Evolutionary conservation across 345 rosid genomes (phyloP), one percentile per base, ranked within the genome.

Genomic region (Gossypium ekmanianum): DNA sequence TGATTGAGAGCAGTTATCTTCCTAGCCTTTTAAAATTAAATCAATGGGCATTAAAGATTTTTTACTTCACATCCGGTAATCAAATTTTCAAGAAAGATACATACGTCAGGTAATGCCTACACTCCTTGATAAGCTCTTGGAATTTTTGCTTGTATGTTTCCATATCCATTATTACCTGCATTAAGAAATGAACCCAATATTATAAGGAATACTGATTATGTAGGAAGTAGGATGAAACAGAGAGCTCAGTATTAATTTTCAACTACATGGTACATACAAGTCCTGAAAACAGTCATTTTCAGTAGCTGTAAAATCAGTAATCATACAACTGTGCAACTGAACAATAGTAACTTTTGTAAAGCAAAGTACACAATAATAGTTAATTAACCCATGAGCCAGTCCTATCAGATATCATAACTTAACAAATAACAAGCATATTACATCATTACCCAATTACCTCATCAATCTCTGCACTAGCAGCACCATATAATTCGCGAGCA

Each of bases 391-490:
- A 61, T 17, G 48, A 61, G 29, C 44, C 7, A 29, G 12, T 61
- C n/a, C 58, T 24, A 34, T 17, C 51, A 18, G 18, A 52, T 50
- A 34, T 20, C 44, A 22, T 43, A 68, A 67, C 73, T 39, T 43
- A 11, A 26, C 27, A 47, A 62, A 45, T 59, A 45, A 48, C 48
- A 26, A 48, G 27, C 47, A 61, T 12, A 71, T 55, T 7, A 57
- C 27, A 26, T 61, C 17, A 41, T 29, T n/a, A 12, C 7, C 8
- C 48, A 12, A 71, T 57, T 76, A 89, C 97, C 92, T 87, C 89
- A 76, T 95, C 89, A 76, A 92, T 92, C 89, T 95, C 97, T 27
- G 91, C 88, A 83, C 93, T 90, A 78, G 92, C 92, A 79, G 88
- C 77, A 74, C 97, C 98, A 75, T 88, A 88, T 48, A 89, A 79